Evolutionary conservation across 495 filamentous ascomycete species (phyloP).

Genomic region (Talaromyces ruber): DNA sequence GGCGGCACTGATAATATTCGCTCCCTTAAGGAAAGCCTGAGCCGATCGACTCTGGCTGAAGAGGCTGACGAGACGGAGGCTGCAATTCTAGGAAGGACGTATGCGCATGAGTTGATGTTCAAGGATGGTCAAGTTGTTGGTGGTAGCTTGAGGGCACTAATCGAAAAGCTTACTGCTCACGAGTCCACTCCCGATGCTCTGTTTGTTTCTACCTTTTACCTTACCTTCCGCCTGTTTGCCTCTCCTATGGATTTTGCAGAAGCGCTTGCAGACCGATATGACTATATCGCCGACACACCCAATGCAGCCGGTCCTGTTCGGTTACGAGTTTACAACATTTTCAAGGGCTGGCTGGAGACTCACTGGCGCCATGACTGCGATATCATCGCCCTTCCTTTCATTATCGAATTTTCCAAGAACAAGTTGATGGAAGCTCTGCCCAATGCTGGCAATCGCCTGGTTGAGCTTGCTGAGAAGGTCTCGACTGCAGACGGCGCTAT

Average conservation of each 20-base stretch:
- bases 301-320: conserved; percentile 70
- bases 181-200: conserved; percentile 87
- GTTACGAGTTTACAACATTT: conserved; percentile 87
- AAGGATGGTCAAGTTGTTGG: conserved; percentile 94
- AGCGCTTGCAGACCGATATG: conserved; percentile 78
- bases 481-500: conserved; percentile 62
- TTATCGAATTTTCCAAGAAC: conserved; percentile 68
- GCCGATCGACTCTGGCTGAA: conserved; percentile 57
- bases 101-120: conserved; percentile 83
- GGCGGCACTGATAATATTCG: conserved; percentile 29
- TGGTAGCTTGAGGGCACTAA: conserved; percentile 80
- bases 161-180: conserved; percentile 89
- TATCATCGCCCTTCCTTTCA: conserved; percentile 60
- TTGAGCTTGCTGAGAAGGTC: conserved; percentile 77
- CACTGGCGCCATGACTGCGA: conserved; percentile 87
- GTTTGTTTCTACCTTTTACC: conserved; percentile 92
- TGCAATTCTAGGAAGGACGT: conserved; percentile 77
- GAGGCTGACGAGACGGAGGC: conserved; percentile 70
- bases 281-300: conserved; percentile 75
- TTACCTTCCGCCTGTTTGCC: conserved; percentile 94
- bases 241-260: conserved; percentile 72
- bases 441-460: conserved; percentile 66
- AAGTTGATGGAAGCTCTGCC: conserved; percentile 61
- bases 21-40: conserved; percentile 46
- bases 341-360: conserved; percentile 95